These are phyloP conservation scores for Diplodia seriata DNA, from an alignment of 2,329 filamentous ascomycete genomes.

Conservation along the genomic window DNA sequence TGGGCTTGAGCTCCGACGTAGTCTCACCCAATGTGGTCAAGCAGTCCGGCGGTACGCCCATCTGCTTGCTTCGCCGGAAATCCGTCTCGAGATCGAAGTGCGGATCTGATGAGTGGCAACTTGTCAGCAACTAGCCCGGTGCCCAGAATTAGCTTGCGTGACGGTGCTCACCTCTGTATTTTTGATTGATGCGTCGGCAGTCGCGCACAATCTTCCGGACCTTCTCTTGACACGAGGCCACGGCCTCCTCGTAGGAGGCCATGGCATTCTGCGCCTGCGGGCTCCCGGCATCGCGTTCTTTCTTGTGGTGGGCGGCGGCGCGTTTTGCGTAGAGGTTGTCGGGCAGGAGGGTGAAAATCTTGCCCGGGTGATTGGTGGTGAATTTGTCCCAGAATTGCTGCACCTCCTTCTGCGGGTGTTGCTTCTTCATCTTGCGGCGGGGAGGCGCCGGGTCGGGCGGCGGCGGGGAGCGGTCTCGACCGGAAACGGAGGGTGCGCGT, in stretches of 20 bases:
- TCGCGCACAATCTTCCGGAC: slow-evolving; percentile 63
- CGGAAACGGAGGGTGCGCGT: slow-evolving; percentile 37
- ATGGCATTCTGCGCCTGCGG: slow-evolving; percentile 64
- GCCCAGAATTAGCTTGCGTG: not conserved
- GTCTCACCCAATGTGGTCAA: slow-evolving; percentile 52
- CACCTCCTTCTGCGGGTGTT: slow-evolving; percentile 67
- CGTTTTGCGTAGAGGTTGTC: slow-evolving; percentile 66
- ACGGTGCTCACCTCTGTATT: slow-evolving; percentile 64
- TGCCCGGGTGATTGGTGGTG: slow-evolving; percentile 72
- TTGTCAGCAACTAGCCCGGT: not conserved
- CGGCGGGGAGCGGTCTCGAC: slow-evolving; percentile 34
- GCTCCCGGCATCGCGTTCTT: slow-evolving; percentile 49
- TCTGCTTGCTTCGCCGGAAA: slow-evolving; percentile 55
- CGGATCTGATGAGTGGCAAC: slow-evolving; percentile 57
- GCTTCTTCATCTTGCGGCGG: slow-evolving; percentile 38
- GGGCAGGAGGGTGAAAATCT: slow-evolving; percentile 73
- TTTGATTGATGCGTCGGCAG: slow-evolving; percentile 79
- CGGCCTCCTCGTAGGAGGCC: slow-evolving; percentile 75
- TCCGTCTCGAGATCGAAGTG: slow-evolving; percentile 85
- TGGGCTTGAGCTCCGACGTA: slow-evolving; percentile 60
- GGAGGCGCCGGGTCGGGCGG: slow-evolving; percentile 20
- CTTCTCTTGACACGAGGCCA: slow-evolving; percentile 68
- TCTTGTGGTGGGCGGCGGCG: slow-evolving; percentile 51
- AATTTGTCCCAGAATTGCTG: slow-evolving; percentile 76
- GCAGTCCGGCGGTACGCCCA: slow-evolving; percentile 54